A percentile compares a stretch with the other conserved stretches of the same genome.
Conservation (phyloP, 257 asterid species). For the Cruciata laevipes region DNA sequence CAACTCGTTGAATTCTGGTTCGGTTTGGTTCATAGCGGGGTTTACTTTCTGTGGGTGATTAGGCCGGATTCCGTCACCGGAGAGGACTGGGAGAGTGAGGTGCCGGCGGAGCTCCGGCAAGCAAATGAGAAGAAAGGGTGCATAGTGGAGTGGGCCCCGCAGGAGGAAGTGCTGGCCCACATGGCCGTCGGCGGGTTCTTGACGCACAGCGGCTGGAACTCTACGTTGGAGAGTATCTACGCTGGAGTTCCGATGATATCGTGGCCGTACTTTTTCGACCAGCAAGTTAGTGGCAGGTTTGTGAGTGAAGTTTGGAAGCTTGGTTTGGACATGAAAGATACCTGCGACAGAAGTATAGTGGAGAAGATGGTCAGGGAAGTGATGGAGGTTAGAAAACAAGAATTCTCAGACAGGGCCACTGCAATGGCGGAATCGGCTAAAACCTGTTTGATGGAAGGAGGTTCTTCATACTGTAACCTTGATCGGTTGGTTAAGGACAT, state of each 20-base stretch:
- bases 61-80: constrained; percentile 37
- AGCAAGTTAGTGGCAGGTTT: constrained; percentile 44
- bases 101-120: constrained; percentile 23
- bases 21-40: constrained; percentile 44
- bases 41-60: constrained; percentile 46
- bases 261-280: constrained; percentile 50
- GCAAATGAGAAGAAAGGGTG: constrained; percentile 31
- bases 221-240: constrained; percentile 34
- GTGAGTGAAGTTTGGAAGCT: constrained; percentile 44
- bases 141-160: constrained; percentile 48
- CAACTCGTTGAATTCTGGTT: constrained; percentile 48
- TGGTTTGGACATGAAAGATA: constrained; percentile 61
- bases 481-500: constrained; percentile 32
- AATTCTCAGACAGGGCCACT: constrained; percentile 30
- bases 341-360: constrained; percentile 32
- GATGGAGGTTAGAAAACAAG: constrained; percentile 39
- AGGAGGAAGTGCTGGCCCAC: constrained; percentile 45
- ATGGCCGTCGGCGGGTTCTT: constrained; percentile 29
- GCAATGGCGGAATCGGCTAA: constrained; percentile 31
- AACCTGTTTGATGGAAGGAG: constrained; percentile 33
- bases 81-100: constrained; percentile 7
- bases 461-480: constrained; percentile 35
- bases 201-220: constrained; percentile 57
- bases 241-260: constrained; percentile 50
- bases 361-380: constrained; percentile 45